These are phyloP conservation scores for Hypoxylon rickii DNA, from an alignment of 495 filamentous ascomycete species.

Conservation along the genomic window DNA sequence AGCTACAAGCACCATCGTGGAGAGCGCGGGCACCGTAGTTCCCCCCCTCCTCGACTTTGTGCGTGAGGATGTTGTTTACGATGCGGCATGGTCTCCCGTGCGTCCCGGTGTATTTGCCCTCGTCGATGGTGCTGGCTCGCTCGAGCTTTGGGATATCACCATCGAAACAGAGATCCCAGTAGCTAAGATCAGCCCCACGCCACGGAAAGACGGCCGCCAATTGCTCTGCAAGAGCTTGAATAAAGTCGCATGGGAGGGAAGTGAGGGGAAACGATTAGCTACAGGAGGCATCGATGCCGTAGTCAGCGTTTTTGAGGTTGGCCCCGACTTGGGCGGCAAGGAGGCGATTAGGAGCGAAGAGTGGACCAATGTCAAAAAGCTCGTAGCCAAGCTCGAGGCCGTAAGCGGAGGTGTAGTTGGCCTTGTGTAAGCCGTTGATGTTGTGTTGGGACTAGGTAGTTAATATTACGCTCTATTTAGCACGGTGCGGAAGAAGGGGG, in stretches of 20 bases:
- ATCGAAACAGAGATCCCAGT: constrained; percentile 90
- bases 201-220: constrained; percentile 60
- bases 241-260: constrained; percentile 89
- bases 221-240: constrained; percentile 82
- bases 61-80: constrained; percentile 94
- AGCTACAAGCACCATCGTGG: constrained; percentile 58
- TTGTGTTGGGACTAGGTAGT: too few relatives aligned
- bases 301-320: constrained; percentile 92
- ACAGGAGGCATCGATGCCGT: constrained; percentile 89
- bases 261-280: constrained; percentile 82
- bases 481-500: too few relatives aligned
- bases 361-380: constrained; percentile 86
- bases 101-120: constrained; percentile 91
- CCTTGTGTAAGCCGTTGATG: constrained; percentile 23
- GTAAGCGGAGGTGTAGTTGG: constrained; percentile 42
- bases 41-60: constrained; percentile 83
- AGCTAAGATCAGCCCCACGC: constrained; percentile 70
- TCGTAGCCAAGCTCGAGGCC: constrained; percentile 70
- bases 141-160: constrained; percentile 95
- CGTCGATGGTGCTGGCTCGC: constrained; percentile 89
- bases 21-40: constrained; percentile 57
- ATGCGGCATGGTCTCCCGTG: constrained; percentile 89
- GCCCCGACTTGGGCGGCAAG: constrained; percentile 76
- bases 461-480: too few relatives aligned
- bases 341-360: constrained; percentile 83